Evolutionary conservation across 345 rosid species (phyloP), one percentile per base, ranked within the genome.

Genomic region (Euphorbia pulcherrima): DNA sequence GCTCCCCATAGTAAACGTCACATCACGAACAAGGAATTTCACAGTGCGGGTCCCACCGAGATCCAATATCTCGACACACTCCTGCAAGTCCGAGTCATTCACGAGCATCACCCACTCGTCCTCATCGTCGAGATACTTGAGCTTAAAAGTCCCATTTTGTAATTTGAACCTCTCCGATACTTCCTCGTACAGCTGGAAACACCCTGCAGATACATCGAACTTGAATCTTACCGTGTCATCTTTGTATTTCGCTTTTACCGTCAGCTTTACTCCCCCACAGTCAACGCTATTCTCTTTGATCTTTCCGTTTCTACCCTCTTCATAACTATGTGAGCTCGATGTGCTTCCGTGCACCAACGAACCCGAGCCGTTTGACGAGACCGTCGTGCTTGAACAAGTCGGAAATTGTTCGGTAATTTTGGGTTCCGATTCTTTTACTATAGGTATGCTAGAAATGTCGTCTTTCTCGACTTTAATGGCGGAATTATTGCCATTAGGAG

Each of bases 61-160:
- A n/a, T 89, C 87, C 71, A 93, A 39, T 74, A 90, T 79, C 77
- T 90, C 97, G 8, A 90, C 65, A 55, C 96, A 93, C 81, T 90
- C 98, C 59, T 85, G 86, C 52, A 89, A 84, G 82, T 93, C 98
- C 1, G 85, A 85, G 72, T 90, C 92, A 40, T 72, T 84, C 24
- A 82, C 82, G 52, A 90, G 66, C 85, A 93, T 67, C 68, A 93
- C 94, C 97, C 97, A 93, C 72, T 93, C 97, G 20, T 89, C 90
- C 69, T 93, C 98, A 9, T 90, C 98, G 9, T 90, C 97, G 35
- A 93, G 72, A 67, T 93, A 90, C 78, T 83, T 88, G 65, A 92
- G 88, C 75, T 83, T 90, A 85, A 92, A 92, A 1, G 84, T 68
- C 6, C 90, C 93, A 1, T 74, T 81, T 62, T 83, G 85, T 64